Evolutionary conservation across 805 yeast genomes (phyloP).

Genomic region (Teunomyces cretensis): DNA sequence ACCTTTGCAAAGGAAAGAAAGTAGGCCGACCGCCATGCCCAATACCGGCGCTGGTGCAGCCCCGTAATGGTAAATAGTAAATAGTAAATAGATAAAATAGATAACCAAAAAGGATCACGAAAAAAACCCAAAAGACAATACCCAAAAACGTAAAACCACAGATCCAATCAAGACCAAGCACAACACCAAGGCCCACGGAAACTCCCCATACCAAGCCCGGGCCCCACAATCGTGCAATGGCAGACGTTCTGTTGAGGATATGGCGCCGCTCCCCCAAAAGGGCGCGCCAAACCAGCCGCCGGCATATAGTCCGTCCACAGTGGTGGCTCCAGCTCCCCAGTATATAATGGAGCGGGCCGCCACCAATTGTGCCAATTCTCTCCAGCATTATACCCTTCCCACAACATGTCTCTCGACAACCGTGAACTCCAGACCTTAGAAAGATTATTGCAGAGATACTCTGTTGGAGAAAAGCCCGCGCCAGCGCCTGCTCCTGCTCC

Average conservation of each 20-base stretch:
- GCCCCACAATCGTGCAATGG: too few species aligned
- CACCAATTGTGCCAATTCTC: not conserved
- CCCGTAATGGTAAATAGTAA: not conserved
- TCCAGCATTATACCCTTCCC: not conserved
- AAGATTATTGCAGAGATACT: slow-evolving; percentile 3
- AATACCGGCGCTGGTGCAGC: too few species aligned
- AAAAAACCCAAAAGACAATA: too few species aligned
- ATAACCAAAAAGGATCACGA: too few species aligned
- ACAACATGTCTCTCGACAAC: not conserved
- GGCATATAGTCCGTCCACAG: not conserved
- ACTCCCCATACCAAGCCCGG: too few species aligned
- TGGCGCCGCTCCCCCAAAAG: not conserved
- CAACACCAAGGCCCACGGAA: too few species aligned
- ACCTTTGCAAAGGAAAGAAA: slow-evolving; percentile 72
- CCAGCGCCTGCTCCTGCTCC: not conserved
- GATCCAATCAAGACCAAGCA: too few species aligned
- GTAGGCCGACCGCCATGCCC: not conserved
- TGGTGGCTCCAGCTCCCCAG: not conserved
- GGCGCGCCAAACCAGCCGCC: not conserved
- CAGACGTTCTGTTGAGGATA: too few species aligned
- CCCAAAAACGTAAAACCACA: too few species aligned
- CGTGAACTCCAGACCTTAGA: slow-evolving; percentile 2
- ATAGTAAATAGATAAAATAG: not conserved
- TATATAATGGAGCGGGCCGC: not conserved
- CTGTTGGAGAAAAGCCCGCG: not conserved